Evolutionary conservation across 225 moss, liverwort and hornwort species (phyloP).

Genomic region (Pseudoscleropodium purum): DNA sequence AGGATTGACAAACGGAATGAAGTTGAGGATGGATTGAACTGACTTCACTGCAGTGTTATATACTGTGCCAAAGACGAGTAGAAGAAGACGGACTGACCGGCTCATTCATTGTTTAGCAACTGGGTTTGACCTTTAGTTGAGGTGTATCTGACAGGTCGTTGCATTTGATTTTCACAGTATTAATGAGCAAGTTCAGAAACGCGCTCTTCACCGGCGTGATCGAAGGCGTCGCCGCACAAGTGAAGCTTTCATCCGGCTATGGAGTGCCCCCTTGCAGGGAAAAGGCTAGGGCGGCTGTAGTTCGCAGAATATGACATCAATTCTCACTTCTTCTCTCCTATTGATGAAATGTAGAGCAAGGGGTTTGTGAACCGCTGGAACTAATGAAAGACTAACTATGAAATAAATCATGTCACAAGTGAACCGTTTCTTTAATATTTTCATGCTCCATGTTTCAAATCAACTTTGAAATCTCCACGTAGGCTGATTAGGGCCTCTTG

Average conservation of each 20-base stretch:
- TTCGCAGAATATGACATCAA: not conserved
- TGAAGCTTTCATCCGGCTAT: not conserved
- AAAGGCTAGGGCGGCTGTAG: not conserved
- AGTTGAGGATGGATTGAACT: not conserved
- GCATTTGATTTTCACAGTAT: not conserved
- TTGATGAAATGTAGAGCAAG: not conserved
- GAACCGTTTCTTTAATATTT: too few relatives aligned
- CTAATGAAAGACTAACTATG: not conserved
- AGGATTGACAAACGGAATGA: not conserved
- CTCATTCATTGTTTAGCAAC: too few relatives aligned
- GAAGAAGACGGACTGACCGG: not conserved
- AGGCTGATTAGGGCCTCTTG: not conserved
- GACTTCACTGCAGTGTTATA: not conserved
- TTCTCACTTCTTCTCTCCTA: not conserved
- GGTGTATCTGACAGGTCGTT: not conserved
- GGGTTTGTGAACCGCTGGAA: not conserved
- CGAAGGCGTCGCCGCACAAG: not conserved
- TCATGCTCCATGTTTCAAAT: not conserved
- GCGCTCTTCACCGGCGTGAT: not conserved
- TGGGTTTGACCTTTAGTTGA: too few relatives aligned
- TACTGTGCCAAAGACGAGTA: not conserved
- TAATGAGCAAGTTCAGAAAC: not conserved
- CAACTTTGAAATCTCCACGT: not conserved
- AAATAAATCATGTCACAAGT: not conserved
- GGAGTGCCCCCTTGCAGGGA: not conserved